phyloP scores from a whole-genome alignment of 768 basidiomycete species.

The Lactifluus volemus region DNA sequence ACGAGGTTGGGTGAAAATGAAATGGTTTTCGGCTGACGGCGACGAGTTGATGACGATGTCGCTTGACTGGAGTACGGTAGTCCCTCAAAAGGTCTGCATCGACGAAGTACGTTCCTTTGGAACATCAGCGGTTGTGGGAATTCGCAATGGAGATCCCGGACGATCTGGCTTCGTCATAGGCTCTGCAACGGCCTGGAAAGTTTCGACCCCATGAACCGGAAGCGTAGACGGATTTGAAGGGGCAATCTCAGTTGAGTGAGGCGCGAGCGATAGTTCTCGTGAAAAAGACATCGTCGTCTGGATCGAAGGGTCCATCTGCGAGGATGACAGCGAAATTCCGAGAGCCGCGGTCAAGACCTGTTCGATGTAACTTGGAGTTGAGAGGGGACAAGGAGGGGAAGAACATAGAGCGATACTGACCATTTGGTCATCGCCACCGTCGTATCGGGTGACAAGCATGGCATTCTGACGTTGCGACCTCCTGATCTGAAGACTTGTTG shows the following conservation, averaged over 20 bases:
- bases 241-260: neutral
- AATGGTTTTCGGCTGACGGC: too few relatives aligned
- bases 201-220: too few relatives aligned
- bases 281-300: neutral
- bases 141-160: too few relatives aligned
- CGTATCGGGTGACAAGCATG: neutral
- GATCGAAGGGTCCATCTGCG: neutral
- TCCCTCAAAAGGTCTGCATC: neutral
- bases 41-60: neutral
- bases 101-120: neutral
- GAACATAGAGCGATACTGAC: neutral
- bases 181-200: too few relatives aligned
- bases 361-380: neutral
- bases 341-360: neutral
- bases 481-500: constrained; percentile 21
- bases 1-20: neutral
- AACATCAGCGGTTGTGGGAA: too few relatives aligned
- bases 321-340: neutral
- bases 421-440: neutral
- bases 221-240: too few relatives aligned
- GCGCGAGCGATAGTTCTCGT: neutral
- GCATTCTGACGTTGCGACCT: neutral
- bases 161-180: too few relatives aligned
- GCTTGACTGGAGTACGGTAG: neutral
- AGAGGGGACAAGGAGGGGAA: neutral